Evolutionary conservation across 1,284 basidiomycete genomes (phyloP).

Genomic region (Microbotryum saponariae): DNA sequence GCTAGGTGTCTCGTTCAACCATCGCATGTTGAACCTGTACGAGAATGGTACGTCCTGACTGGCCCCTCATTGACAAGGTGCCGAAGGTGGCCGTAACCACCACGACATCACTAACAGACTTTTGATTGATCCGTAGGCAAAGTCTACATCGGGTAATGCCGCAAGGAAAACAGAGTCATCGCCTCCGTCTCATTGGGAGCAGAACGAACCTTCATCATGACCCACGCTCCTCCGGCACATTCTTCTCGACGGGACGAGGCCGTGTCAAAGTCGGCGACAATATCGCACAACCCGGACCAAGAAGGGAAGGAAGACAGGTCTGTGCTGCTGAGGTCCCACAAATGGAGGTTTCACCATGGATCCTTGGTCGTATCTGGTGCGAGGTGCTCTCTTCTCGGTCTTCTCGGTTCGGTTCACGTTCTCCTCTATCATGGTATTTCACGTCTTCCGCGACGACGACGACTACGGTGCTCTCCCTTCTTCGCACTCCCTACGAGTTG

Average conservation of each 20-base stretch:
- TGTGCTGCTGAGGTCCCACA: slow-evolving; percentile 18
- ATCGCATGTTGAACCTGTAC: slow-evolving; percentile 51
- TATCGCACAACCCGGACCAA: slow-evolving; percentile 6
- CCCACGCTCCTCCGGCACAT: slow-evolving; percentile 39
- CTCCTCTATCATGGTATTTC: too few species aligned
- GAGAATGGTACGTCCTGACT: slow-evolving; percentile 41
- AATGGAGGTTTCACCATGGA: slow-evolving; percentile 45
- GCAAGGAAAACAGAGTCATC: slow-evolving; percentile 45
- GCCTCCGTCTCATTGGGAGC: slow-evolving; percentile 49
- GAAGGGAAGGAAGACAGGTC: neutral
- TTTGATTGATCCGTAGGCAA: neutral
- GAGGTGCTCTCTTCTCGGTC: too few species aligned
- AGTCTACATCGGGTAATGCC: slow-evolving; percentile 38
- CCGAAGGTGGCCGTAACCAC: too few species aligned
- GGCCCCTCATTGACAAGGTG: too few species aligned
- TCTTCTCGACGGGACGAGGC: neutral
- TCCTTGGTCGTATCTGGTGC: slow-evolving; percentile 43
- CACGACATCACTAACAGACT: neutral
- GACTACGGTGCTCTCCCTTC: too few species aligned
- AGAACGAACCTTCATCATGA: slow-evolving; percentile 48
- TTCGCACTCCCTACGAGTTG: too few species aligned
- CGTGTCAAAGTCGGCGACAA: neutral
- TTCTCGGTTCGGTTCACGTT: too few species aligned
- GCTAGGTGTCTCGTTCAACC: slow-evolving; percentile 48
- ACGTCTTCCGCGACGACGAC: too few species aligned